Evolutionary conservation across 2,329 filamentous ascomycete genomes (phyloP).

Genomic region (Akanthomyces dipterigenus): DNA sequence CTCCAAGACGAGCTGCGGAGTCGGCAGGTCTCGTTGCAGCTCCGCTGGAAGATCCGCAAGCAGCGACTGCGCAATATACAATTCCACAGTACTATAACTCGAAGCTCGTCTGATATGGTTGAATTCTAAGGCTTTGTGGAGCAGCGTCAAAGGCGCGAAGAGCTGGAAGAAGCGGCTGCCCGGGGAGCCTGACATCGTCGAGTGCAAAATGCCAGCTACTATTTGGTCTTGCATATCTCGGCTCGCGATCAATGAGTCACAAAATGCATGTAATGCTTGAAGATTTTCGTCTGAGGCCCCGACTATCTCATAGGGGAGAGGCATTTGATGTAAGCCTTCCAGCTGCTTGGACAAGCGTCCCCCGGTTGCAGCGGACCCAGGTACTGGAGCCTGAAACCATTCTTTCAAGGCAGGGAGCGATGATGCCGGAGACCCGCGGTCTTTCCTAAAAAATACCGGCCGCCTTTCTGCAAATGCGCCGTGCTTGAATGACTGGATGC

Average conservation of each 20-base stretch:
- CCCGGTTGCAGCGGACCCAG: conserved; percentile 39
- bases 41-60: conserved; percentile 59
- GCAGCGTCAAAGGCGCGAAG: conserved; percentile 55
- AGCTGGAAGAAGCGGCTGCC: conserved; percentile 46
- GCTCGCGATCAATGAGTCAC: conserved; percentile 21
- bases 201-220: conserved; percentile 25
- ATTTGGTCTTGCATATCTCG: conserved; percentile 23
- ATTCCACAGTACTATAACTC: conserved; percentile 27
- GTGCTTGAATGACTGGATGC: conserved; percentile 42
- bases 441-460: conserved; percentile 44
- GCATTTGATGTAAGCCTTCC: conserved; percentile 22
- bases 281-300: conserved; percentile 16
- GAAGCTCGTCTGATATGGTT: conserved; percentile 26
- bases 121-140: conserved; percentile 51
- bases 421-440: conserved; percentile 27
- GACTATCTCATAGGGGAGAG: conserved; percentile 35
- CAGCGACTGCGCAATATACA: conserved; percentile 83
- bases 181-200: conserved; percentile 18
- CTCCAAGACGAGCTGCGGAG: conserved; percentile 54
- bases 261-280: conserved; percentile 20
- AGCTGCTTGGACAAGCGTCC: conserved; percentile 40
- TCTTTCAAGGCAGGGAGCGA: conserved; percentile 1
- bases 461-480: conserved; percentile 44
- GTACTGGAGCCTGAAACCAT: conserved; percentile 36
- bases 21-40: conserved; percentile 60